Percentiles rank a stretch among this genome's conserved stretches.
These are phyloP conservation scores for Globisporangium iwayamae DNA, from an alignment of 352 stramenopile species.

Conservation along the genomic window DNA sequence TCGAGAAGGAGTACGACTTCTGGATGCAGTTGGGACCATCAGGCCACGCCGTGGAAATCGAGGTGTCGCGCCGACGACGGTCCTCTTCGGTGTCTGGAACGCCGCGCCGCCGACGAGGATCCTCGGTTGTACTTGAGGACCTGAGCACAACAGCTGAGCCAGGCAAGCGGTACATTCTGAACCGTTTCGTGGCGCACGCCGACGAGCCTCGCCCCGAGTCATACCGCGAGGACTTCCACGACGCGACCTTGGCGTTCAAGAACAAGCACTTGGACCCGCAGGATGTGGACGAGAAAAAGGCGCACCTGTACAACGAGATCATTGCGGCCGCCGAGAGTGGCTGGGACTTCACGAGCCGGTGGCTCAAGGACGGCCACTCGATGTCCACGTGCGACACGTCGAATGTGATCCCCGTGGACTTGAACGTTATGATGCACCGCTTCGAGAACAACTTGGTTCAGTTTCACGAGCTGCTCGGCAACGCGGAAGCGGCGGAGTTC, in stretches of 20 bases:
- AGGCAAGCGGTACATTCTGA: slow-evolving; percentile 45
- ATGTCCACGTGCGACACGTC: slow-evolving; percentile 62
- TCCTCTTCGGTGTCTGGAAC: too few species aligned
- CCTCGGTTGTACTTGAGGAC: too few species aligned
- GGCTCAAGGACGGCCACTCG: slow-evolving; percentile 48
- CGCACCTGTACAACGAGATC: slow-evolving; percentile 76
- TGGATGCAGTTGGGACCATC: slow-evolving; percentile 73
- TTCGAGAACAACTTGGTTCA: slow-evolving; percentile 69
- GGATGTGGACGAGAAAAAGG: slow-evolving; percentile 40
- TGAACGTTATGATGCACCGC: slow-evolving; percentile 80
- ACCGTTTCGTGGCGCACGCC: slow-evolving; percentile 67
- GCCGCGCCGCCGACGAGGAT: too few species aligned
- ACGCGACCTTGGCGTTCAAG: slow-evolving; percentile 50
- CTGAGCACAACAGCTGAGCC: slow-evolving; percentile 20
- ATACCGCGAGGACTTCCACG: slow-evolving; percentile 75
- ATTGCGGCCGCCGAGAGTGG: slow-evolving; percentile 82
- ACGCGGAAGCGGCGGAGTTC: slow-evolving; percentile 31
- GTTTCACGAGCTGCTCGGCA: slow-evolving; percentile 53
- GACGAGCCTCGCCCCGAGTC: slow-evolving; percentile 80
- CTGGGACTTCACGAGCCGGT: slow-evolving; percentile 89
- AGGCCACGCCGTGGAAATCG: slow-evolving; percentile 48
- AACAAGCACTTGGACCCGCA: slow-evolving; percentile 19
- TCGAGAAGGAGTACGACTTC: slow-evolving; percentile 79
- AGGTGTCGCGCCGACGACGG: neutral
- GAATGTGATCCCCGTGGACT: slow-evolving; percentile 72